Conservation (phyloP, 176 grass and related monocot genomes). For the bread wheat (Triticum aestivum) region DNA sequence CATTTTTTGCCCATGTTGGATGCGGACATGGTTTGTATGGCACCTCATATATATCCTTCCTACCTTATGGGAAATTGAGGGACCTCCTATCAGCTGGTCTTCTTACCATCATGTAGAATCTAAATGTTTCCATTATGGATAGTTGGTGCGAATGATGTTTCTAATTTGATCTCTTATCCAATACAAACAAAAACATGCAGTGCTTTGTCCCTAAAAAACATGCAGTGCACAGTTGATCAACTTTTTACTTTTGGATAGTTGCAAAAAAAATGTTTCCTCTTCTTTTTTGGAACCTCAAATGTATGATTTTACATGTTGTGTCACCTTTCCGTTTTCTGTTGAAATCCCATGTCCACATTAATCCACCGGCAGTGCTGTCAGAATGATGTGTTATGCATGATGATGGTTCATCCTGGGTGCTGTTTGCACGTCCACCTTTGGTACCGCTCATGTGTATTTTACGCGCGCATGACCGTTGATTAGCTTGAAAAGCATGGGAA, state of each 20-base stretch:
- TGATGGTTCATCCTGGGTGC: neutral
- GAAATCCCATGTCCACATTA: neutral
- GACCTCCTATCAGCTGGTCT: neutral
- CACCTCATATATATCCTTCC: neutral
- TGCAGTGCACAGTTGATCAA: constrained; percentile 8
- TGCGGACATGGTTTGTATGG: neutral
- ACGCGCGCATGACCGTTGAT: neutral
- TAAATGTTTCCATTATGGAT: neutral
- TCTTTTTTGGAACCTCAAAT: neutral
- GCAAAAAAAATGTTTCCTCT: neutral
- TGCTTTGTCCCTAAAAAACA: neutral
- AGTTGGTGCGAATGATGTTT: neutral
- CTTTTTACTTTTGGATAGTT: neutral
- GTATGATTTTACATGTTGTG: neutral
- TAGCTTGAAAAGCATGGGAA: neutral
- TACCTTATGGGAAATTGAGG: neutral
- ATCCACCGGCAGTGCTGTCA: neutral
- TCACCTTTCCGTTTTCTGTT: neutral
- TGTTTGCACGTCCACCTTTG: neutral
- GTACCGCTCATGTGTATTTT: neutral
- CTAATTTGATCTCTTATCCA: neutral
- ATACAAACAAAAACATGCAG: neutral
- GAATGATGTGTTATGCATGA: constrained; percentile 7
- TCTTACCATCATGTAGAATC: constrained; percentile 5
- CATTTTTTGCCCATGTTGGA: neutral